Percentiles rank a stretch among this genome's conserved stretches.
Conservation (phyloP, 441 rosid genomes). For the Croton setiger region DNA sequence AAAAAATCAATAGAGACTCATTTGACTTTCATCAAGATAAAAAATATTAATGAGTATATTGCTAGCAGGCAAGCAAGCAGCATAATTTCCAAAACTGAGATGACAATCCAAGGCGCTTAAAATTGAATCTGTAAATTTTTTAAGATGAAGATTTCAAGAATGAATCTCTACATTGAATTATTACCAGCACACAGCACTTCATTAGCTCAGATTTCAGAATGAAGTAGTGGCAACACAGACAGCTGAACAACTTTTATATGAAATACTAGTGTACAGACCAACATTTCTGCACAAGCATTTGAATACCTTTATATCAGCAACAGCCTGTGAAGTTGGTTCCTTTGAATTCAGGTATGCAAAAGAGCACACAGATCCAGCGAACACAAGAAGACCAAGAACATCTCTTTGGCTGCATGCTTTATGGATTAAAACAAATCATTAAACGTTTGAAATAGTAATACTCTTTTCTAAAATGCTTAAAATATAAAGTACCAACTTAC, state of each 20-base stretch:
- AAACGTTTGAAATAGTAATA: constrained; percentile 25
- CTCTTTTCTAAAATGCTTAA: constrained; percentile 5
- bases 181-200: background rate
- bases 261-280: background rate
- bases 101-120: background rate
- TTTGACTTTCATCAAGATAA: background rate
- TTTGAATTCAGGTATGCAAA: constrained; percentile 64
- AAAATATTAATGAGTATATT: background rate
- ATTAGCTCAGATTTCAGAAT: background rate
- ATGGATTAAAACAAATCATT: constrained; percentile 23
- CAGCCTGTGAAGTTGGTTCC: constrained; percentile 80
- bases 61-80: background rate
- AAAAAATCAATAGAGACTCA: background rate
- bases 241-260: background rate
- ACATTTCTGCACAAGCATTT: background rate
- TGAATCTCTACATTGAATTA: background rate
- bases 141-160: background rate
- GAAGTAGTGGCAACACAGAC: background rate
- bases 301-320: constrained; percentile 79
- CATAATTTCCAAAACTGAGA: background rate
- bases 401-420: constrained; percentile 64
- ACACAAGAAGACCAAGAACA: constrained; percentile 53
- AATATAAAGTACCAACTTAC: constrained; percentile 37
- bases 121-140: background rate
- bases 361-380: constrained; percentile 66